These are phyloP conservation scores for Gossypium trilobum DNA, from an alignment of 441 rosid genomes.

Conservation along the genomic window DNA sequence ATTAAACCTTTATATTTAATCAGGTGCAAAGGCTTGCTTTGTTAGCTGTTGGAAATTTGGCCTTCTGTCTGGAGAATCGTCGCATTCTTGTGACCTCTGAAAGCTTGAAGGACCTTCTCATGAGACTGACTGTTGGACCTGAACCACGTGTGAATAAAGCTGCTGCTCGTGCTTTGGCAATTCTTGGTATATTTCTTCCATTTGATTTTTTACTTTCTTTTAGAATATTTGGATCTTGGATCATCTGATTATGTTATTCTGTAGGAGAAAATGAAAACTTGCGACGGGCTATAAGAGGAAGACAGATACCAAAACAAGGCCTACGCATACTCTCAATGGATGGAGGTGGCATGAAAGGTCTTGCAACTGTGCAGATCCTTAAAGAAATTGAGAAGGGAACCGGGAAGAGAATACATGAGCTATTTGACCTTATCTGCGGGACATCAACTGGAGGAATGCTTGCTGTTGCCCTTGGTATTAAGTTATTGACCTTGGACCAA, in stretches of 20 bases:
- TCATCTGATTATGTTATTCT: constrained; percentile 24
- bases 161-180: constrained; percentile 95
- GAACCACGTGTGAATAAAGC: constrained; percentile 85
- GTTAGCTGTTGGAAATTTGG: constrained; percentile 88
- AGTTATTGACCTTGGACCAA: constrained; percentile 72
- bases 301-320: constrained; percentile 82
- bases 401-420: constrained; percentile 87
- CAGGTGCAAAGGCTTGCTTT: constrained; percentile 90
- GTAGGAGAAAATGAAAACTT: constrained; percentile 89
- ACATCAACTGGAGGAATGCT: constrained; percentile 99
- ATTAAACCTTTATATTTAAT: constrained; percentile 23
- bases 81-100: constrained; percentile 79
- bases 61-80: constrained; percentile 87
- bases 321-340: constrained; percentile 94
- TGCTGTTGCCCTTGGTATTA: constrained; percentile 88
- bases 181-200: constrained; percentile 61
- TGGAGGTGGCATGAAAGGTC: constrained; percentile 99
- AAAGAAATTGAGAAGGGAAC: constrained; percentile 93
- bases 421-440: constrained; percentile 94
- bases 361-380: constrained; percentile 90
- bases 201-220: constrained; percentile 11
- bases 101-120: constrained; percentile 80
- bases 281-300: constrained; percentile 83
- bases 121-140: constrained; percentile 68
- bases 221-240: constrained; percentile 11